These are phyloP conservation scores for Epichloe glyceriae DNA, from an alignment of 2,329 filamentous ascomycete species.

Conservation along the genomic window DNA sequence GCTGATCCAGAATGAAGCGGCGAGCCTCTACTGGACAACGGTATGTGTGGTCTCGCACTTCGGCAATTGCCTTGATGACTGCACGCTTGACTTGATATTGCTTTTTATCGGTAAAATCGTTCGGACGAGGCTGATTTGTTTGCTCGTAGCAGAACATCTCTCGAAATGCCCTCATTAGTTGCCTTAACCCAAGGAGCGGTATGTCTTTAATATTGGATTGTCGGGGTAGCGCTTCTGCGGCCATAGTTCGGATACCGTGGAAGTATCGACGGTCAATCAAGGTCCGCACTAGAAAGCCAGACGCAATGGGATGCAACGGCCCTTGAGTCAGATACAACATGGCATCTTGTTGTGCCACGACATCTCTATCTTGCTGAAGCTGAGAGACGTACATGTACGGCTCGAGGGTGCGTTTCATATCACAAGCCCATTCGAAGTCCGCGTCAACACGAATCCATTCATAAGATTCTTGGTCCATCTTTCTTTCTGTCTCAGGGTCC, in stretches of 20 bases:
- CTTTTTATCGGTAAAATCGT: slow-evolving; percentile 81
- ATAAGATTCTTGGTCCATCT: slow-evolving; percentile 92
- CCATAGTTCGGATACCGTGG: slow-evolving; percentile 79
- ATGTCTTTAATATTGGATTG: slow-evolving; percentile 55
- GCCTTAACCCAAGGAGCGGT: slow-evolving; percentile 67
- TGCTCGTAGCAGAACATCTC: slow-evolving; percentile 77
- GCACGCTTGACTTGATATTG: slow-evolving; percentile 75
- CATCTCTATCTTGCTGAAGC: slow-evolving; percentile 90
- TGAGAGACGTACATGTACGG: slow-evolving; percentile 98
- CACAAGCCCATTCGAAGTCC: slow-evolving; percentile 95
- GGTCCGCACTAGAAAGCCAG: slow-evolving; percentile 80
- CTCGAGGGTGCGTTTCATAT: slow-evolving; percentile 68
- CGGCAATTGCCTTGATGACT: slow-evolving; percentile 69
- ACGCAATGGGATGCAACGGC: slow-evolving; percentile 67
- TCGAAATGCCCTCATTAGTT: slow-evolving; percentile 75
- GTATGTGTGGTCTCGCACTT: slow-evolving; percentile 59
- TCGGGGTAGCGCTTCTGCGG: slow-evolving; percentile 62
- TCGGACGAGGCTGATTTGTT: slow-evolving; percentile 68
- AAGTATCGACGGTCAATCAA: slow-evolving; percentile 88
- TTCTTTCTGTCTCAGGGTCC: slow-evolving; percentile 74
- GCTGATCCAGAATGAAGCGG: slow-evolving; percentile 73
- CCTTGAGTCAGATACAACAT: slow-evolving; percentile 58
- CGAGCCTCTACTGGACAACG: slow-evolving; percentile 69
- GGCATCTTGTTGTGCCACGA: slow-evolving; percentile 72
- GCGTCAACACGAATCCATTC: slow-evolving; percentile 98